Evolutionary conservation across 2,329 filamentous ascomycete species (phyloP).

Genomic region (Phaeosphaeriaceae sp.): DNA sequence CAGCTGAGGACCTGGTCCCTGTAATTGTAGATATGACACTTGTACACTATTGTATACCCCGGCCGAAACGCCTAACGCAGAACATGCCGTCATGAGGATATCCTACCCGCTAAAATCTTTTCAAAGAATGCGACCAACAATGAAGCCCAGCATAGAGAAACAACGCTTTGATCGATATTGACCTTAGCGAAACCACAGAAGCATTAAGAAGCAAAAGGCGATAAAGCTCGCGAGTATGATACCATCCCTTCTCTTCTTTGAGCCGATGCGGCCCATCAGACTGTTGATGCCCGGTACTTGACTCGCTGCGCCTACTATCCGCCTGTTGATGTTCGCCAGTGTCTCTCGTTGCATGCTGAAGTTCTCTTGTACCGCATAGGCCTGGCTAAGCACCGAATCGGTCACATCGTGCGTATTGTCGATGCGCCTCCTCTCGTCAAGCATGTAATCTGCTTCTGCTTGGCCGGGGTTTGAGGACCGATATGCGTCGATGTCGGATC

Average conservation of each 20-base stretch:
- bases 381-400: slow-evolving; percentile 90
- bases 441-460: slow-evolving; percentile 95
- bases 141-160: neutral
- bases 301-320: slow-evolving; percentile 87
- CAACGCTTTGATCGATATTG: neutral
- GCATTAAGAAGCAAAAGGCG: slow-evolving; percentile 86
- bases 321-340: slow-evolving; percentile 83
- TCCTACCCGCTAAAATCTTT: slow-evolving; percentile 24
- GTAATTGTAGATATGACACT: slow-evolving; percentile 19
- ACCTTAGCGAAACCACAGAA: slow-evolving; percentile 65
- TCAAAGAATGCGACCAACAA: slow-evolving; percentile 3
- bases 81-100: slow-evolving; percentile 32
- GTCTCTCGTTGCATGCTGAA: slow-evolving; percentile 89
- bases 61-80: slow-evolving; percentile 21
- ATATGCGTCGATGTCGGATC: slow-evolving; percentile 90
- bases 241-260: slow-evolving; percentile 92
- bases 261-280: slow-evolving; percentile 89
- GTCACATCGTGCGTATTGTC: slow-evolving; percentile 90
- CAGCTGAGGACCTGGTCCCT: slow-evolving; percentile 1
- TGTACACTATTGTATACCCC: slow-evolving; percentile 37
- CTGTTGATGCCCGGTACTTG: slow-evolving; percentile 93
- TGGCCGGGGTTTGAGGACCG: slow-evolving; percentile 80
- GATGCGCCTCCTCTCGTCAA: slow-evolving; percentile 83
- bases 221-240: slow-evolving; percentile 93
- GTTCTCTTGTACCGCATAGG: slow-evolving; percentile 94